A percentile compares a stretch with the other conserved stretches of the same genome.
These are phyloP conservation scores for Rhodotorula sp. DNA, from an alignment of 1,284 basidiomycete genomes.

Conservation along the genomic window DNA sequence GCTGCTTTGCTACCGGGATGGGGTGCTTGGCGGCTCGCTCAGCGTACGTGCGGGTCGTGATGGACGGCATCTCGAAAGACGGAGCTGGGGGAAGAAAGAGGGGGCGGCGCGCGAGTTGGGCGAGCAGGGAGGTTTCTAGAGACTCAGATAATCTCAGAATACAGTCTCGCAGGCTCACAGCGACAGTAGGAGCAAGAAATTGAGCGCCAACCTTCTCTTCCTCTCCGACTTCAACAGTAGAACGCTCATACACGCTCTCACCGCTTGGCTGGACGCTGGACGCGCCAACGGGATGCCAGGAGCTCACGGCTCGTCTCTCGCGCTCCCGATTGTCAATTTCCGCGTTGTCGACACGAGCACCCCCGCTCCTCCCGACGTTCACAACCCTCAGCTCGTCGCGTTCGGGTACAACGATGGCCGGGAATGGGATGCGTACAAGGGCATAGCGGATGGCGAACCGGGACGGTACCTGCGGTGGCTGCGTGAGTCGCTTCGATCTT, in stretches of 20 bases:
- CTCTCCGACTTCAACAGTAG: no score
- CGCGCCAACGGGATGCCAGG: no score
- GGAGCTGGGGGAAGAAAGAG: neutral
- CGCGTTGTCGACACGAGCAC: conserved; percentile 6
- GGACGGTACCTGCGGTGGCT: conserved; percentile 32
- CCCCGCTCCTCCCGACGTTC: conserved; percentile 3
- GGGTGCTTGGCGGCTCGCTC: conserved; percentile 32
- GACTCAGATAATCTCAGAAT: no score
- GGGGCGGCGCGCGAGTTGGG: neutral
- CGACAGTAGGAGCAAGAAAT: no score
- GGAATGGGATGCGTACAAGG: conserved; percentile 10
- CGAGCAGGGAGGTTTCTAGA: neutral
- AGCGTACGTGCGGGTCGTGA: conserved; percentile 34
- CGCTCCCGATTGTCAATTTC: conserved; percentile 23
- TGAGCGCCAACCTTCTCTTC: no score
- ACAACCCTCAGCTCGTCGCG: conserved; percentile 6
- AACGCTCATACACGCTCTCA: no score
- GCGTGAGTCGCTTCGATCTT: conserved; percentile 20
- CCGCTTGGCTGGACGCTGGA: no score
- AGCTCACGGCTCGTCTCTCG: no score
- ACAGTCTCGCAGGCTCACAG: no score
- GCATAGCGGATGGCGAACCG: neutral
- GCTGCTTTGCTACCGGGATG: conserved; percentile 41
- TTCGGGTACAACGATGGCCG: conserved; percentile 37
- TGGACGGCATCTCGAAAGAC: conserved; percentile 22